Conservation (phyloP, 2,329 filamentous ascomycete genomes). For the Thermomyces lanuginosus region DNA sequence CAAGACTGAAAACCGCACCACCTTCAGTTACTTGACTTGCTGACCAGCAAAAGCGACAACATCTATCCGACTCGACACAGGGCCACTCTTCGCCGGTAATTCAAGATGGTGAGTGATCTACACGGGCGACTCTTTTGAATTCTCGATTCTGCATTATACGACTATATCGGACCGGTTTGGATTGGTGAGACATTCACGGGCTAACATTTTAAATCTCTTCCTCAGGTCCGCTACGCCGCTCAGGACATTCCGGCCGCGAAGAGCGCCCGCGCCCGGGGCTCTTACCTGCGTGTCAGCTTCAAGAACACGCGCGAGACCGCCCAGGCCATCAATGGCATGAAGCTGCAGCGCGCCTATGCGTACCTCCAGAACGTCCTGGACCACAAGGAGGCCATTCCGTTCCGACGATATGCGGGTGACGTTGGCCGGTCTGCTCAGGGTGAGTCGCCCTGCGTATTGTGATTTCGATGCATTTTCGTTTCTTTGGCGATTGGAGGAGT, state of each 20-base stretch:
- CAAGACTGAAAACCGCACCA: constrained; percentile 28
- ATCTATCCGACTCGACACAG: constrained; percentile 15
- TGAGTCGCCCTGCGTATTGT: constrained; percentile 40
- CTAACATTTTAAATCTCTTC: constrained; percentile 8
- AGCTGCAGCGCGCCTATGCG: constrained; percentile 80
- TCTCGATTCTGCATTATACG: too few relatives aligned
- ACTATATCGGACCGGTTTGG: too few relatives aligned
- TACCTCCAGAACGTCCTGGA: constrained; percentile 98
- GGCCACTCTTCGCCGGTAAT: constrained; percentile 25
- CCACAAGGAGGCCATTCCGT: constrained; percentile 94
- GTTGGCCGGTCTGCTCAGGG: constrained; percentile 95
- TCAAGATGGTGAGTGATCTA: constrained; percentile 30
- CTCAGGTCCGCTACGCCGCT: constrained; percentile 87
- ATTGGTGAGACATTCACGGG: constrained; percentile 2
- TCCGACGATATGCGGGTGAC: constrained; percentile 92
- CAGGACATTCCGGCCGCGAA: constrained; percentile 74
- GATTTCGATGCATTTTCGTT: neutral
- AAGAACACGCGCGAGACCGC: constrained; percentile 99
- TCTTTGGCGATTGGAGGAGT: too few relatives aligned
- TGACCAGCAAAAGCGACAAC: constrained; percentile 3
- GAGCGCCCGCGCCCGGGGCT: constrained; percentile 94
- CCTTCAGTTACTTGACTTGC: constrained; percentile 11
- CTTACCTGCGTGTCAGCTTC: constrained; percentile 98
- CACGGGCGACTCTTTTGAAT: too few relatives aligned
- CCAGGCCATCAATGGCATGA: constrained; percentile 99